Conservation (phyloP, 2,329 filamentous ascomycete species). For the Zymoseptoria crescenta region DNA sequence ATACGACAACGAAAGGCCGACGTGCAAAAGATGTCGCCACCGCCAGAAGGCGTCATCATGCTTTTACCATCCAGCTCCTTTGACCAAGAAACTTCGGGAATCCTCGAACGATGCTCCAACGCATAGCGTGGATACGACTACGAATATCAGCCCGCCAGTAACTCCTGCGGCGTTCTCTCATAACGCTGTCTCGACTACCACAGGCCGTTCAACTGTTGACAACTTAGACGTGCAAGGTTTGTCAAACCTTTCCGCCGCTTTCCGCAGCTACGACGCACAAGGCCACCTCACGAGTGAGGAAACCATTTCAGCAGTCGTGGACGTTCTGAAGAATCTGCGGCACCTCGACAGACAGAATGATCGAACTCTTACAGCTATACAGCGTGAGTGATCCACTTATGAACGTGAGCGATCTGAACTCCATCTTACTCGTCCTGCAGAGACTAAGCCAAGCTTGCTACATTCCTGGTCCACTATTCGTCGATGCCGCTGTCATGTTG, state of each 20-base stretch:
- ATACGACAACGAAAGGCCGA: conserved; percentile 1
- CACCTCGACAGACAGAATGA: background rate
- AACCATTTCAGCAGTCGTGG: background rate
- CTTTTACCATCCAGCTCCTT: conserved; percentile 15
- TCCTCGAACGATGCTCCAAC: background rate
- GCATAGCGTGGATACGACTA: background rate
- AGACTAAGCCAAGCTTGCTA: background rate
- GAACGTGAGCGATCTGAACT: background rate
- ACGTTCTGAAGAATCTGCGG: background rate
- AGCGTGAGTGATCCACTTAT: too few species aligned
- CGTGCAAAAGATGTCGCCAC: conserved; percentile 11
- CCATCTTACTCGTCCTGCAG: background rate
- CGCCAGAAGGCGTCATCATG: conserved; percentile 6
- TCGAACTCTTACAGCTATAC: background rate
- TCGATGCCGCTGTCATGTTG: conserved; percentile 1
- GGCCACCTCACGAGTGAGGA: background rate
- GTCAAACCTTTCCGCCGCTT: background rate
- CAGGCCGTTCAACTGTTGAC: background rate
- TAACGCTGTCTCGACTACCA: background rate
- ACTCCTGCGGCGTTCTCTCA: background rate
- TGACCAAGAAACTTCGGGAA: too few species aligned
- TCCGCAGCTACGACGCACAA: background rate
- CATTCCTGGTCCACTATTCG: conserved; percentile 1
- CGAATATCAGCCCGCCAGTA: background rate
- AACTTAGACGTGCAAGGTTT: background rate